Percentiles rank a stretch among this genome's conserved stretches.
Conservation (phyloP, 768 basidiomycete genomes). For the Mycena venus region DNA sequence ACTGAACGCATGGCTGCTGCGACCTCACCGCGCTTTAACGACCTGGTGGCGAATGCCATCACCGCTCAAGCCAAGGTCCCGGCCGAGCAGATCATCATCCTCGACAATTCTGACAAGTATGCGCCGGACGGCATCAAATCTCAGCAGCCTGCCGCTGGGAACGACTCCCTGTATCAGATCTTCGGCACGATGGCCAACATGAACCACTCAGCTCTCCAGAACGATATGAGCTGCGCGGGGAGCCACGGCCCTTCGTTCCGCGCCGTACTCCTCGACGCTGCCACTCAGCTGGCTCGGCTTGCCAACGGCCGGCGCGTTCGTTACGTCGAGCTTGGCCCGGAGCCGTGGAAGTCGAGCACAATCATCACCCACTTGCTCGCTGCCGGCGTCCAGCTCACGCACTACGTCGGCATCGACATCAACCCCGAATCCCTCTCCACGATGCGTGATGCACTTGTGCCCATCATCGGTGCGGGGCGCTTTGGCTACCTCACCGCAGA, state of each 20-base stretch:
- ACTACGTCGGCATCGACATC: slow-evolving; percentile 10
- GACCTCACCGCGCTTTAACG: not conserved
- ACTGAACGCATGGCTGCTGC: not conserved
- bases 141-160: not conserved
- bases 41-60: not conserved
- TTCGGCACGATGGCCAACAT: slow-evolving; percentile 4
- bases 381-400: not conserved
- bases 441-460: slow-evolving; percentile 7
- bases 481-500: too few species aligned
- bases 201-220: not conserved
- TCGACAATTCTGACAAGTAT: too few species aligned
- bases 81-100: not conserved
- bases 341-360: too few species aligned
- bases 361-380: not conserved
- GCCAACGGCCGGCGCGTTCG: not conserved
- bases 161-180: not conserved
- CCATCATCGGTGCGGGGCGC: not conserved
- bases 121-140: not conserved
- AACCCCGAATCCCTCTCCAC: not conserved
- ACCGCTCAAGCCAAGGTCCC: not conserved
- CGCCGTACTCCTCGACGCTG: not conserved
- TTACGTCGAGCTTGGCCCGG: slow-evolving; percentile 7
- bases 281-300: not conserved
- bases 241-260: not conserved
- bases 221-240: not conserved